Conservation (phyloP, 495 filamentous ascomycete genomes). For the Penicillium psychrofluorescens region DNA sequence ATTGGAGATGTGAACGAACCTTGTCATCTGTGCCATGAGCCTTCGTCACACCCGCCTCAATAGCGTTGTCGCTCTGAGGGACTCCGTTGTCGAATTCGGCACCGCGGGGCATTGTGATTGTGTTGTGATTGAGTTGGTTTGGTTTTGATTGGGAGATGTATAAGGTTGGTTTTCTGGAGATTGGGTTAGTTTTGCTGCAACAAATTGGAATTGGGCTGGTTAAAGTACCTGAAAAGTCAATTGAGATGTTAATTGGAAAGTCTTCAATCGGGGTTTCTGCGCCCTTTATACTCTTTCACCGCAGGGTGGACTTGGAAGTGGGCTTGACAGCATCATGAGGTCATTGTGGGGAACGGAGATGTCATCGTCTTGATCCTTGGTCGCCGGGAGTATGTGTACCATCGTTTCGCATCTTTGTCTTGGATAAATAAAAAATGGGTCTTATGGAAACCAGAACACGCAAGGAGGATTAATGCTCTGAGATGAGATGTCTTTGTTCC, state of each 20-base stretch:
- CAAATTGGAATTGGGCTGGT: neutral
- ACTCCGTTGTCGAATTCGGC: constrained; percentile 42
- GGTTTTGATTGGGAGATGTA: neutral
- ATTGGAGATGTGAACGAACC: constrained; percentile 17
- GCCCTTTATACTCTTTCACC: too few species aligned
- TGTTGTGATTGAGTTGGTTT: constrained; percentile 16
- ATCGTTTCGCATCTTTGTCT: too few species aligned
- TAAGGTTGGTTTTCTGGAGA: neutral
- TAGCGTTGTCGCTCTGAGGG: constrained; percentile 42
- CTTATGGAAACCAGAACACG: too few species aligned
- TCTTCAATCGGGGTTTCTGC: too few species aligned
- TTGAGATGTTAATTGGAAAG: too few species aligned
- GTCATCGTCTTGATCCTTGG: neutral
- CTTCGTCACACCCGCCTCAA: constrained; percentile 39
- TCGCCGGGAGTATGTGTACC: neutral
- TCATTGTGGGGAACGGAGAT: constrained; percentile 18
- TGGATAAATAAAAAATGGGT: neutral
- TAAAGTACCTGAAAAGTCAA: neutral
- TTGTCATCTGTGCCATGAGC: constrained; percentile 30
- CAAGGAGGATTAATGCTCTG: too few species aligned
- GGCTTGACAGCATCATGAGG: constrained; percentile 32
- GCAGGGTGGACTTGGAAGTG: neutral
- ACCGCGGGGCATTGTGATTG: constrained; percentile 41
- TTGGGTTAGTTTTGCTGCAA: neutral
- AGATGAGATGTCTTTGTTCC: too few species aligned